phyloP scores from a whole-genome alignment of 345 rosid genomes.

The Aurinia saxatilis region DNA sequence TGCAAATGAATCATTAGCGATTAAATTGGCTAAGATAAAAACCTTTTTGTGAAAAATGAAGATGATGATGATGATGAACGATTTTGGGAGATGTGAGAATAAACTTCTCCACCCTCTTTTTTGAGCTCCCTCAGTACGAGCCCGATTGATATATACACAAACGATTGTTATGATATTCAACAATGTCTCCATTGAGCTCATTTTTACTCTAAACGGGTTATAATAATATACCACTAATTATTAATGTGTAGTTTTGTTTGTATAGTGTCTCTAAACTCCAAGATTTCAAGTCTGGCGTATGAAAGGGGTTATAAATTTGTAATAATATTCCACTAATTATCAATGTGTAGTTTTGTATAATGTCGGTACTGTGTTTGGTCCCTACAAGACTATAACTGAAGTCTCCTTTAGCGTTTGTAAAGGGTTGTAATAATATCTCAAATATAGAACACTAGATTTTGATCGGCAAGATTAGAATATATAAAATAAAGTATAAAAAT shows the following conservation, averaged over 20 bases:
- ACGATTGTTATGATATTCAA: constrained; percentile 4
- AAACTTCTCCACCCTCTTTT: constrained; percentile 4
- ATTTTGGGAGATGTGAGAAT: constrained; percentile 34
- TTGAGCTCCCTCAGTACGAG: constrained; percentile 14
- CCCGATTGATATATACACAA: constrained; percentile 7
- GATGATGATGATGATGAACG: constrained; percentile 10
- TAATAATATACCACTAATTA: neutral
- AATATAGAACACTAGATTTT: too few relatives aligned
- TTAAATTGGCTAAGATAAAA: neutral
- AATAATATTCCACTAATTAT: too few relatives aligned
- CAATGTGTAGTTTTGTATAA: too few relatives aligned
- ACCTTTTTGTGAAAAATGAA: constrained; percentile 41
- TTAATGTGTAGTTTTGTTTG: neutral
- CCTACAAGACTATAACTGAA: too few relatives aligned
- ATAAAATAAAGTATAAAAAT: too few relatives aligned
- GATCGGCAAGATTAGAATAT: too few relatives aligned
- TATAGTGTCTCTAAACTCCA: too few relatives aligned
- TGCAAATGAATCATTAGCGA: neutral
- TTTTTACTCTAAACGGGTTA: neutral
- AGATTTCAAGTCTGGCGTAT: too few relatives aligned
- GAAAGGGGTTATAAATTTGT: too few relatives aligned
- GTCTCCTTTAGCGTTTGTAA: too few relatives aligned
- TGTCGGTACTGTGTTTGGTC: too few relatives aligned
- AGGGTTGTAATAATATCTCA: neutral
- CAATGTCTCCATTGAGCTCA: neutral